phyloP scores from a whole-genome alignment of 352 stramenopile genomes.

The Phytophthora fragariaefolia region DNA sequence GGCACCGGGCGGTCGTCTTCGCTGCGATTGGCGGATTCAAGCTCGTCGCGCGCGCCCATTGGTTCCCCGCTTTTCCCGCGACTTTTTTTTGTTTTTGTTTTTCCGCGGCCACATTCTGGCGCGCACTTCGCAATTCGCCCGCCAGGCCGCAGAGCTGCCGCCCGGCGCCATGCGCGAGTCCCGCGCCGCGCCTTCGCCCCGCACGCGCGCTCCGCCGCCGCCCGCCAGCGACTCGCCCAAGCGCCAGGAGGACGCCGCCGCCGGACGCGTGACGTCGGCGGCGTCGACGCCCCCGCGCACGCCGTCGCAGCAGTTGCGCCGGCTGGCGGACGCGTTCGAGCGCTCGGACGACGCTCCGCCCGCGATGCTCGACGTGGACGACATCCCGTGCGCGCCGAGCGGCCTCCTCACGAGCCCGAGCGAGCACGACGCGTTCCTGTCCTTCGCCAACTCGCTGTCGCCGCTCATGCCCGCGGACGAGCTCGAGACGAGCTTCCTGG shows the following conservation, averaged over 20 bases:
- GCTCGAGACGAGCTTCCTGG: conserved; percentile 69
- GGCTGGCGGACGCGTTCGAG: conserved; percentile 48
- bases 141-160: conserved; percentile 9
- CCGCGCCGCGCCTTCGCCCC: too few species aligned
- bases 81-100: conserved; percentile 21
- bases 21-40: conserved; percentile 17
- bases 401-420: conserved; percentile 38
- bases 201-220: too few species aligned
- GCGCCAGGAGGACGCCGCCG: conserved; percentile 8
- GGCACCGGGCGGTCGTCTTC: not conserved
- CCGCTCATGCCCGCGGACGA: conserved; percentile 65
- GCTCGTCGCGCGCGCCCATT: not conserved
- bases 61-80: conserved; percentile 22
- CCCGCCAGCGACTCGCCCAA: conserved; percentile 43
- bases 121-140: not conserved
- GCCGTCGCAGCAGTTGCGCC: conserved; percentile 42
- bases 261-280: conserved; percentile 6
- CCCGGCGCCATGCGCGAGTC: conserved; percentile 18
- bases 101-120: too few species aligned
- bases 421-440: conserved; percentile 85
- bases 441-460: conserved; percentile 78
- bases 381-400: conserved; percentile 53
- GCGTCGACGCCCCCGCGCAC: conserved; percentile 16
- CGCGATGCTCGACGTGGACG: conserved; percentile 27
- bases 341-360: conserved; percentile 28